A percentile compares a stretch with the other conserved stretches of the same genome.
phyloP scores from a whole-genome alignment of 306 rosid genomes.

The Malus sieversii region DNA sequence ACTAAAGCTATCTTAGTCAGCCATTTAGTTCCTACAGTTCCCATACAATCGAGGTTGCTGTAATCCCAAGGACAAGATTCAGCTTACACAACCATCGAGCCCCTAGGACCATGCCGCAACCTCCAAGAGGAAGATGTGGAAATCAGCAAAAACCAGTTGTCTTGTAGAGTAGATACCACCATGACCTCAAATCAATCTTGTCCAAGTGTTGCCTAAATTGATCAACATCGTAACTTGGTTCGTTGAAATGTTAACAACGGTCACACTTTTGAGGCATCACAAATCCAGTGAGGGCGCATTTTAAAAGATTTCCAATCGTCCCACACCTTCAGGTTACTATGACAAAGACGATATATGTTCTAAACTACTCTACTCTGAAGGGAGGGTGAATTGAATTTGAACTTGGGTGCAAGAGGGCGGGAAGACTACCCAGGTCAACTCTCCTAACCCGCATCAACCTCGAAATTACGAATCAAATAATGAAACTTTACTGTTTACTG shows the following conservation, averaged over 20 bases:
- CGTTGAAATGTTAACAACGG: not conserved
- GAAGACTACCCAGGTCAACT: too few relatives aligned
- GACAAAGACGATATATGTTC: too few relatives aligned
- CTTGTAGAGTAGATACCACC: not conserved
- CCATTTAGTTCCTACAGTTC: not conserved
- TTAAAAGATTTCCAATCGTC: not conserved
- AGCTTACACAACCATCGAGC: not conserved
- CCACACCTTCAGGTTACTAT: not conserved
- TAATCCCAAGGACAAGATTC: not conserved
- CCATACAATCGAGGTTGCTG: not conserved
- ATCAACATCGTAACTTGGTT: not conserved
- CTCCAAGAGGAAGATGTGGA: not conserved
- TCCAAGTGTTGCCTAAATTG: not conserved
- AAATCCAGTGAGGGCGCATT: not conserved
- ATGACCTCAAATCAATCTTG: not conserved
- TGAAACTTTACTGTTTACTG: not conserved
- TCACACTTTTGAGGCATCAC: not conserved
- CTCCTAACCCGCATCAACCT: not conserved
- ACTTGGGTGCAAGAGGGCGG: too few relatives aligned
- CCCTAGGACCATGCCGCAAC: not conserved
- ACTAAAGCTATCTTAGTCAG: not conserved
- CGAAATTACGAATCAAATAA: not conserved
- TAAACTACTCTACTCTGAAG: too few relatives aligned
- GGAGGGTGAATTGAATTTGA: too few relatives aligned
- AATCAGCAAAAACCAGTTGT: not conserved